Evolutionary conservation across 108 stramenopile species (phyloP), one percentile per base, ranked within the genome.

Genomic region (Nitzschia inconspicua): DNA sequence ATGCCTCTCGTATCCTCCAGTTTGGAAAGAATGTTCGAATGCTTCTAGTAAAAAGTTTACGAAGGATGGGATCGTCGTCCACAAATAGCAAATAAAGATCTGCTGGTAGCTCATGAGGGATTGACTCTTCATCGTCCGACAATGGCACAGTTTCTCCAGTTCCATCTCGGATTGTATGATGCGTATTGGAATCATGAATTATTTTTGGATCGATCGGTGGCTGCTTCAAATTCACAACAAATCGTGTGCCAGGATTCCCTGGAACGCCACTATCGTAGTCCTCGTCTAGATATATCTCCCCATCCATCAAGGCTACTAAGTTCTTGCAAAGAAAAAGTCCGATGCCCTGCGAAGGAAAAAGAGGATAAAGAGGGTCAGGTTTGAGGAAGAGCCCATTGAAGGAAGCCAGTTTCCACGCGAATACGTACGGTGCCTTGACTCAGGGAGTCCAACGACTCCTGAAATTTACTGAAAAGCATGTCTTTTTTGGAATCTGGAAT

Each of bases 241-340:
- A 77, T 3, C 75, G 27, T 37, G 62, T 60, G 1, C 75, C 75
- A 13, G 75, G 75, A 47, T 22, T 46, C n/a, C 65, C 70, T 47
- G 51, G 34, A 16, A 77, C 41, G 36, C 75, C 75, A 56, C 70
- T 77, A 41, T 68, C 50, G 36, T 43, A 68, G 6, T 19, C 16
- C n/a, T 77, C 70, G 29, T 77, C 75, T 18, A 71, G 42, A 42
- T 42, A 66, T 27, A 77, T 63, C 20, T 77, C 70, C 20, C 63
- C 69, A 18, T 59, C 70, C 56, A 77, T 65, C n/a, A n/a, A n/a
- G 13, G 43, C 36, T 4, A 44, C 27, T 65, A 77, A 36, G n/a
- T 39, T 25, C 28, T 77, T 70, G 40, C 69, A 65, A 0, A 77
- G 46, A n/a, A 36, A 61, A 3, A 77, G 35, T 7, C 75, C 75